Base-by-base conservation (phyloP, 2,329 filamentous ascomycete genomes). In the Ophiocordyceps camponoti-saundersi region DNA sequence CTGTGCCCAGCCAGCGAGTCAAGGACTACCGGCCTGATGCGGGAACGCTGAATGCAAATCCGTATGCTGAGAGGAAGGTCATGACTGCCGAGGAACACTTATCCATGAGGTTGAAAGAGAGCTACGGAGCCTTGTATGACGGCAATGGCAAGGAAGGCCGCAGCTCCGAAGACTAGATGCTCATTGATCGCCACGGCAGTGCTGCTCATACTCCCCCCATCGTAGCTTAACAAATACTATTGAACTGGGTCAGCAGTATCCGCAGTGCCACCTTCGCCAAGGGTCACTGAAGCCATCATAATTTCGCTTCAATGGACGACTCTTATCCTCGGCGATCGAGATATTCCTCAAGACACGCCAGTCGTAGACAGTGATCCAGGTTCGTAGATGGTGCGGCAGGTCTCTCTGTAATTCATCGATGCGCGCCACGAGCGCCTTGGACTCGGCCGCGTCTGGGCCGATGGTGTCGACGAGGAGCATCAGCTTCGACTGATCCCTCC, bases 81-180 rank as follows among this genome's bases (percentile, higher is more conserved):
- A 60, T 82, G 57, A 82, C 78, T 1, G 79, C 79, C 2, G 68
- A 73, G 52, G 75, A 82, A 57, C 79, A 83, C 59, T 58, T 83
- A 48, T 67, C 72, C 52, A 77, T 77, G 68, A 66, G 79, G 47
- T 60, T 83, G 46, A 71, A 65, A 50, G 77, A 71, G 20, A 80
- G 70, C 10, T 82, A 82, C 56, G 56, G 71, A 10, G 64, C 69
- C 21, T 50, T 80, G 53, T 80, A 80, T 55, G 60, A 69, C 21
- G 59, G 22, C 26, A 3, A 29, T 8, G 23, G 18, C 26, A n/a
- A 44, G 16, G 26, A 29, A 15, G 22, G 26, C 20, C 36, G n/a
- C 36, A 40, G n/a, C 36, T 40, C 36, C 21, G 6, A n/a, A 20
- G 36, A 11, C n/a, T 40, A 18, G 18, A 11, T 29, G 26, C 26